Base-by-base conservation (phyloP, 2,329 filamentous ascomycete genomes). In the Pseudogymnoascus sp. region DNA sequence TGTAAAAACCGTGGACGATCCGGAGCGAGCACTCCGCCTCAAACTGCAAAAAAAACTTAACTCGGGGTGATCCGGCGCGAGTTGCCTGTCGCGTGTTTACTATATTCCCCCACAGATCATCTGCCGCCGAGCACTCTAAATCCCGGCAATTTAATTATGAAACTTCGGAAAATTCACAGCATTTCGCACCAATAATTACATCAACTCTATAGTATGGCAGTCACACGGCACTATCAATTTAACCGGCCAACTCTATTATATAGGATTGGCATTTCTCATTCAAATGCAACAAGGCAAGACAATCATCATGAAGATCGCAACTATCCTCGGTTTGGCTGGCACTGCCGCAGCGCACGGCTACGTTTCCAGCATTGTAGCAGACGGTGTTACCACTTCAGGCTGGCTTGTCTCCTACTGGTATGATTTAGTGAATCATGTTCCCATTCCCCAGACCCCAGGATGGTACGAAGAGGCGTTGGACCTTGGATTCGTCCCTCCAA, bases 381-480 rank as follows among this genome's bases (percentile, higher is more conserved):
- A 80, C 65, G 80, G 80, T 59, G 71, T 71, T 3, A 16, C 28
- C 12, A 55, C 49, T 55, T 9, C 4, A 14, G 49, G 49, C 5
- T 55, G 49, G 49, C 49, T 33, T 14, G 16, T 55, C 25, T 55
- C 49, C 25, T 55, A 55, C 49, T 55, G 16, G n/a, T 55, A 55
- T 21, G 49, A 55, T 28, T 4, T 33, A 4, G 49, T 55, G 28
- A 55, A 55, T 14, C 28, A 28, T 55, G 28, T 55, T 33, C 49
- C 49, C n/a, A 11, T 55, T 55, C 49, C 49, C 11, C 28, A 18
- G 16, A 55, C 49, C 23, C 80, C 83, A 60, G 85, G 79, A 65
- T 88, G 85, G 85, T 77, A 76, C 14, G 80, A 78, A 52, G 71
- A 76, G 5, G 78, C 79, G 38, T 68, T 71, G 0, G 81, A 84